Evolutionary conservation across 805 yeast species (phyloP).

Genomic region (Starmerella potacharoeniae): DNA sequence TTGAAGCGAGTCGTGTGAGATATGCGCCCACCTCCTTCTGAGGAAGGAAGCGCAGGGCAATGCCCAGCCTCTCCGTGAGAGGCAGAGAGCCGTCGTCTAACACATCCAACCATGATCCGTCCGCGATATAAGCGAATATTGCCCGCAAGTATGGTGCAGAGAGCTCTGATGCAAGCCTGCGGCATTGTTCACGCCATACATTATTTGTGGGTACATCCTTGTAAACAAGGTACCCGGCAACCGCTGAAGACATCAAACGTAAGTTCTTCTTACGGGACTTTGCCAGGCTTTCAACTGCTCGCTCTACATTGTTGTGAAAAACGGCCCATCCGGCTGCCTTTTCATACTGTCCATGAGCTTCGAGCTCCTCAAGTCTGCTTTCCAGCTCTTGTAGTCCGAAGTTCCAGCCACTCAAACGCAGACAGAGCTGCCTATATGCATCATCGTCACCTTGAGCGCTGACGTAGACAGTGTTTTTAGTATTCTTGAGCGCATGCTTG

Average conservation of each 20-base stretch:
- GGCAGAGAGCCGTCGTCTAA: slow-evolving; percentile 83
- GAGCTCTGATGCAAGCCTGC: slow-evolving; percentile 74
- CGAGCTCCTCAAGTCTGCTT: slow-evolving; percentile 47
- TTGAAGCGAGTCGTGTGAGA: slow-evolving; percentile 54
- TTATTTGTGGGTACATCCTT: slow-evolving; percentile 45
- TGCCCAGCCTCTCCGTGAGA: slow-evolving; percentile 76
- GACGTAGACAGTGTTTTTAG: slow-evolving; percentile 31
- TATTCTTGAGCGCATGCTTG: slow-evolving; percentile 37
- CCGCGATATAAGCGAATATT: slow-evolving; percentile 85
- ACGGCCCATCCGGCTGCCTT: slow-evolving; percentile 98
- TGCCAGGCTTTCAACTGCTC: slow-evolving; percentile 70
- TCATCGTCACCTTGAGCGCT: slow-evolving; percentile 37
- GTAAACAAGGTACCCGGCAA: slow-evolving; percentile 75
- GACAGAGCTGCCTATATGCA: slow-evolving; percentile 62
- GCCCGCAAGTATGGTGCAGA: slow-evolving; percentile 85
- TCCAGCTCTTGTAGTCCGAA: slow-evolving; percentile 66
- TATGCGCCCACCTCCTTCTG: slow-evolving; percentile 65
- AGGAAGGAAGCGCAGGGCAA: slow-evolving; percentile 73
- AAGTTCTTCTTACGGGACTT: slow-evolving; percentile 60
- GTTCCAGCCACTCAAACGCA: slow-evolving; percentile 86
- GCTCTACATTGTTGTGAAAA: slow-evolving; percentile 75
- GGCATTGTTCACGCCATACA: slow-evolving; percentile 89
- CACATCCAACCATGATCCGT: slow-evolving; percentile 94
- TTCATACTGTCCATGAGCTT: slow-evolving; percentile 51
- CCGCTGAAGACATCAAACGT: slow-evolving; percentile 79